Evolutionary conservation across 2,329 filamentous ascomycete species (phyloP).

Genomic region (Bipolaris cookei): DNA sequence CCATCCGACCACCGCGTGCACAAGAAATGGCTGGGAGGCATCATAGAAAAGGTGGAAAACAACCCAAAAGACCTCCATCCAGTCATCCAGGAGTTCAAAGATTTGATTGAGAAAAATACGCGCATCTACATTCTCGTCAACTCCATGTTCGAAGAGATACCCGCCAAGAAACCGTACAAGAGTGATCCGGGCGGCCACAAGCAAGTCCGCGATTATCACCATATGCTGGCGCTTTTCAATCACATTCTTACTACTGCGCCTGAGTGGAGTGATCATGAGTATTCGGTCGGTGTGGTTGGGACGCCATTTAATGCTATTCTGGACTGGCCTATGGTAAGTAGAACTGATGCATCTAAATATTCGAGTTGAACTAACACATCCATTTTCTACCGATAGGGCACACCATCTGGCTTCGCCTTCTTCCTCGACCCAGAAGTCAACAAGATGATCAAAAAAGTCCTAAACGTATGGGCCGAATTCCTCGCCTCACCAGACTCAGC

Average conservation of each 20-base stretch:
- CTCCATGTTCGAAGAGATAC: conserved; percentile 73
- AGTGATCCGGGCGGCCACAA: conserved; percentile 66
- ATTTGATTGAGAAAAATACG: conserved; percentile 68
- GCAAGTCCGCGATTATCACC: conserved; percentile 69
- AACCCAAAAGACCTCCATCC: conserved; percentile 61
- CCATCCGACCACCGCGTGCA: conserved; percentile 68
- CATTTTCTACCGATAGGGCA: not conserved
- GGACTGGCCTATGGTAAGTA: conserved; percentile 63
- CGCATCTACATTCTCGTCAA: conserved; percentile 71
- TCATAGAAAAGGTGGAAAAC: conserved; percentile 63
- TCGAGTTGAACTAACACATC: not conserved
- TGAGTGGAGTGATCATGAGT: conserved; percentile 50
- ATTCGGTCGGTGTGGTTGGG: conserved; percentile 56
- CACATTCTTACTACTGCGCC: conserved; percentile 55
- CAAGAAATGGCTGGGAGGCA: conserved; percentile 65
- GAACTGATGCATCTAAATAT: conserved; percentile 17
- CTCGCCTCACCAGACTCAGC: conserved; percentile 43
- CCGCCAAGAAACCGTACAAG: conserved; percentile 64
- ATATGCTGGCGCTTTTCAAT: conserved; percentile 72
- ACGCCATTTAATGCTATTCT: conserved; percentile 64
- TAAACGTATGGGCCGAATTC: conserved; percentile 57
- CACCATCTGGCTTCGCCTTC: conserved; percentile 58
- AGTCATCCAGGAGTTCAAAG: conserved; percentile 68
- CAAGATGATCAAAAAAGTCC: conserved; percentile 57
- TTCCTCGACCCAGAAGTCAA: conserved; percentile 53